Evolutionary conservation across 192 early-diverging fungal species (phyloP).

Genomic region (Linnemannia zychae): DNA sequence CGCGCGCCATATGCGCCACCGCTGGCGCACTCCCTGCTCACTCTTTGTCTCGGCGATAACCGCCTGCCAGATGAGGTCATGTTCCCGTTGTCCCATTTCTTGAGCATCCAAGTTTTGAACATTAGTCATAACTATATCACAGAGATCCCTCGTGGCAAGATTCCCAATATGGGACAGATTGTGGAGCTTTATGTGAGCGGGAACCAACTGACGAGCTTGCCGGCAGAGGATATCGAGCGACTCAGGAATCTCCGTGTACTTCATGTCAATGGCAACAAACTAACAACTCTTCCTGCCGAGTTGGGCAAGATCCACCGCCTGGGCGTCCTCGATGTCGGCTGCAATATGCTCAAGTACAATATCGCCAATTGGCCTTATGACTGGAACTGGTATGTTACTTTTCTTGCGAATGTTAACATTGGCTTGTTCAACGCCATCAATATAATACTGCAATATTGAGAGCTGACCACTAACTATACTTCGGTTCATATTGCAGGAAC

Average conservation of each 20-base stretch:
- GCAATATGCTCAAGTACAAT: slow-evolving; percentile 92
- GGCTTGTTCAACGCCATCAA: no score
- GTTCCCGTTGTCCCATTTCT: slow-evolving; percentile 78
- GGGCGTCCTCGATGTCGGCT: slow-evolving; percentile 86
- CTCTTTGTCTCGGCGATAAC: slow-evolving; percentile 87
- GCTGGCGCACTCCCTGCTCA: slow-evolving; percentile 66
- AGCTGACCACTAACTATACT: no score
- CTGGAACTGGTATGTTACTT: slow-evolving; percentile 89
- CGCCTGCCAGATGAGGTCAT: slow-evolving; percentile 86
- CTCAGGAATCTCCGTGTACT: slow-evolving; percentile 78
- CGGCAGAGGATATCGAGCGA: slow-evolving; percentile 87
- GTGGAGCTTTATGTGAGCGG: slow-evolving; percentile 87
- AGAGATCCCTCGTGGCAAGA: slow-evolving; percentile 84
- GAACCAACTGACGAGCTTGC: slow-evolving; percentile 85
- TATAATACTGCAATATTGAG: not conserved
- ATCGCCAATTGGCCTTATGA: slow-evolving; percentile 96
- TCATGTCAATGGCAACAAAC: slow-evolving; percentile 91
- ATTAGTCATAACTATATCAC: slow-evolving; percentile 85
- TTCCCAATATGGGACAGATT: slow-evolving; percentile 75
- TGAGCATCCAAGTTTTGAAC: slow-evolving; percentile 83
- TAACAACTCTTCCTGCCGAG: slow-evolving; percentile 91
- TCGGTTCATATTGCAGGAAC: slow-evolving; percentile 65
- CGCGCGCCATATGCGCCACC: slow-evolving; percentile 60
- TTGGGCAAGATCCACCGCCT: slow-evolving; percentile 89
- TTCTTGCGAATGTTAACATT: not conserved